Base-by-base conservation (phyloP, 495 filamentous ascomycete species). In the Podospora anserina region DNA sequence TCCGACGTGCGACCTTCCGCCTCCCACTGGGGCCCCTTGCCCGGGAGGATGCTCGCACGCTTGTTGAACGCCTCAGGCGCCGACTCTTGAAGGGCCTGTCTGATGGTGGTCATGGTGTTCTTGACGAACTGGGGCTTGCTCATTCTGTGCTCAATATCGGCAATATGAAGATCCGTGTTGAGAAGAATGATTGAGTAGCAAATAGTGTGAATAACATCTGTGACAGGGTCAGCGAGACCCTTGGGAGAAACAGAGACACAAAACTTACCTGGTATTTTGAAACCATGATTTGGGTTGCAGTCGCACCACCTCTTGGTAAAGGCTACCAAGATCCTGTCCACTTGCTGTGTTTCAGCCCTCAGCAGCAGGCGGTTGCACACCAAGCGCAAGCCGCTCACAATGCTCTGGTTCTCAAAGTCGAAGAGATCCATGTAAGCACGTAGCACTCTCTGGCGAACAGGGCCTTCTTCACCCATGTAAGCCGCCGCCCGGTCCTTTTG, bases 131-230 rank as follows among this genome's bases (percentile, higher is more conserved):
- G 93, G 70, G 82, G 88, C 69, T 89, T 87, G 23, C 93, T 97
- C 95, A 99, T 99, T 81, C 96, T 96, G 75, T 91, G 88, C 63
- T 96, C 91, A 62, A 97, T 95, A 72, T 97, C 94, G 65, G 94
- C 93, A 69, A 97, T 79, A 74, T 99, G 94, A 56, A 99, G 83
- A 80, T 99, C 95, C 66, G 95, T 98, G 74, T 99, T 99, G 64
- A 99, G 84, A 32, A 99, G 83, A 64, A 99, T 88, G 64, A 99
- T 84, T 4, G 95, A 98, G 78, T 97, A 99, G 75, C 92, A 94
- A 68, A 99, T 94, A 9, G 96, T 98, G 74, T 98, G 94, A 15
- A 99, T 93, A 62, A 99, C 90, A 79, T 98, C 94, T 92, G 66
- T 5, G 23, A 63, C 0, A 18, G 57, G 4, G 64, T 72, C 6